These are phyloP conservation scores for Penicillium sp. DNA, from an alignment of 2,329 filamentous ascomycete genomes.

Conservation along the genomic window DNA sequence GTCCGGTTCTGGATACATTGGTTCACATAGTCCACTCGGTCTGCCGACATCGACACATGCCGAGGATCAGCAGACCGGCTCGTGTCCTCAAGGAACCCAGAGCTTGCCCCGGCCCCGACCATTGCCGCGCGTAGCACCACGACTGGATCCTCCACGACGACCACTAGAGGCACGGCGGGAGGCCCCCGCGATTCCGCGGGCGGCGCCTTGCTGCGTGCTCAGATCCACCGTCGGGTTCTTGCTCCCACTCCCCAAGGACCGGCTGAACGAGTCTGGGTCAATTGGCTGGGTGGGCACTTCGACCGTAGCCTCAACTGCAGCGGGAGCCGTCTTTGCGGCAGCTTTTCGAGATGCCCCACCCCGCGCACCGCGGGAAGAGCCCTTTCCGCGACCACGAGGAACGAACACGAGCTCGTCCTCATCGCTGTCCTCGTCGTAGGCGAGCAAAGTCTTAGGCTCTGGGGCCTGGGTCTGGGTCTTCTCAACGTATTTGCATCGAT, in stretches of 20 bases:
- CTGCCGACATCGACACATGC: conserved; percentile 10
- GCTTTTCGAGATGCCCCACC: conserved; percentile 33
- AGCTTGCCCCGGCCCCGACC: conserved; percentile 44
- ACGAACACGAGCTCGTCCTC: conserved; percentile 50
- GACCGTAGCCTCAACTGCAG: conserved; percentile 32
- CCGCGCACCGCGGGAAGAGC: conserved; percentile 28
- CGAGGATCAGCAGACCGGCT: conserved; percentile 19
- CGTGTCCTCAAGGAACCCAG: conserved; percentile 44
- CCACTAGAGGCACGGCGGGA: conserved; percentile 33
- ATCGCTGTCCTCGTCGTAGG: conserved; percentile 49
- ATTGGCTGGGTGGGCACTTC: conserved; percentile 49
- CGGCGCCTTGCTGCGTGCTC: conserved; percentile 33
- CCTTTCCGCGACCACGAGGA: conserved; percentile 41
- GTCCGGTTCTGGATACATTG: conserved; percentile 19
- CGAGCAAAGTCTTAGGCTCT: conserved; percentile 46
- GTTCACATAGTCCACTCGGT: conserved; percentile 16
- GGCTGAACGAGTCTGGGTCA: conserved; percentile 50
- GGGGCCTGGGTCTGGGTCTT: conserved; percentile 36
- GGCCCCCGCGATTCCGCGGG: conserved; percentile 35
- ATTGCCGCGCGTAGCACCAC: conserved; percentile 35
- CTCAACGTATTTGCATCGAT: conserved; percentile 46
- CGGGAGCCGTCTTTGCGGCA: conserved; percentile 23
- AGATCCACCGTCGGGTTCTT: conserved; percentile 33
- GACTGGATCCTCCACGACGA: conserved; percentile 36
- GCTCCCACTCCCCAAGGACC: conserved; percentile 33